These are phyloP conservation scores for Akanthomyces dipterigenus DNA, from an alignment of 2,329 filamentous ascomycete species.

Conservation along the genomic window DNA sequence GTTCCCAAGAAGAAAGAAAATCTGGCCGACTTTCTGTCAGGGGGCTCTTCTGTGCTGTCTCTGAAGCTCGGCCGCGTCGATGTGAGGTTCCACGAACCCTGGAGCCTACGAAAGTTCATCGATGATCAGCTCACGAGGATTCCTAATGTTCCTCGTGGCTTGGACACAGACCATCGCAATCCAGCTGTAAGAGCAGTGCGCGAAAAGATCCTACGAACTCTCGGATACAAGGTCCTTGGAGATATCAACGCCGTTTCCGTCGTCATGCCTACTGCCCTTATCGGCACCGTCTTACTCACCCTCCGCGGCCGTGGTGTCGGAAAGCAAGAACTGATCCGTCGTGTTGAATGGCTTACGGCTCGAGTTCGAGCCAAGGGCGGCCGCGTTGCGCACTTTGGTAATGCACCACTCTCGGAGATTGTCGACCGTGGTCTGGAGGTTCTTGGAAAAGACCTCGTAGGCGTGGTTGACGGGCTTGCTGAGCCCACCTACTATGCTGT, in stretches of 20 bases:
- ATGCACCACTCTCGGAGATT: slow-evolving; percentile 69
- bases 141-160: slow-evolving; percentile 34
- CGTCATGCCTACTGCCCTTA: slow-evolving; percentile 94
- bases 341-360: slow-evolving; percentile 83
- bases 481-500: slow-evolving; percentile 94
- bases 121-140: slow-evolving; percentile 61
- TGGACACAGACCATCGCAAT: slow-evolving; percentile 40
- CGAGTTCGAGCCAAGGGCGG: slow-evolving; percentile 81
- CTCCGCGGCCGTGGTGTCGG: slow-evolving; percentile 88
- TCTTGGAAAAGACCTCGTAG: slow-evolving; percentile 81
- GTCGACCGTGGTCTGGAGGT: slow-evolving; percentile 88
- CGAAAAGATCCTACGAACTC: slow-evolving; percentile 70
- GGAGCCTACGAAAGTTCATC: slow-evolving; percentile 81
- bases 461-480: slow-evolving; percentile 67
- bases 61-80: slow-evolving; percentile 87
- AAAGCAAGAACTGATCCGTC: slow-evolving; percentile 72
- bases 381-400: slow-evolving; percentile 87
- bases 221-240: slow-evolving; percentile 86
- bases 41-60: slow-evolving; percentile 77
- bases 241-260: slow-evolving; percentile 96
- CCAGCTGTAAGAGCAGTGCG: slow-evolving; percentile 48
- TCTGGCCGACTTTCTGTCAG: slow-evolving; percentile 77
- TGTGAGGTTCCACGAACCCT: slow-evolving; percentile 92
- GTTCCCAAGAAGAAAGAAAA: slow-evolving; percentile 96
- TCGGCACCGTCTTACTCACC: slow-evolving; percentile 88